A percentile compares a stretch with the other conserved stretches of the same genome.
Evolutionary conservation across 2,329 filamentous ascomycete species (phyloP).

Genomic region (Cadophora sp.): DNA sequence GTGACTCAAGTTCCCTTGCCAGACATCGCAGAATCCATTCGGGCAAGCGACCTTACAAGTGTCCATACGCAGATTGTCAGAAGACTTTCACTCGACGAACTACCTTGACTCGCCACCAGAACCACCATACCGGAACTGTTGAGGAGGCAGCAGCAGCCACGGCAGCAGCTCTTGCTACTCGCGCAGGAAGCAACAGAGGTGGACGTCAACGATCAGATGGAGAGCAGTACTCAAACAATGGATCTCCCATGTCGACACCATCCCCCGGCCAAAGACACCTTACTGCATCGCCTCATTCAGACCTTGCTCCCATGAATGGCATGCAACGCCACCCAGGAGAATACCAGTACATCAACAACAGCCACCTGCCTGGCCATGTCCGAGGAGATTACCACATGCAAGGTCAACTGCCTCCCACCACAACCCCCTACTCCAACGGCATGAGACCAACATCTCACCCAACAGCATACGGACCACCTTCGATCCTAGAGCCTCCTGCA

Average conservation of each 20-base stretch:
- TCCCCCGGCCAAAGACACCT: constrained; percentile 81
- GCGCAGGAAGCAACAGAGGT: constrained; percentile 45
- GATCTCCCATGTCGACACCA: constrained; percentile 78
- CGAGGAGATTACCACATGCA: constrained; percentile 62
- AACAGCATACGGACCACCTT: constrained; percentile 79
- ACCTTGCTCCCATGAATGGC: constrained; percentile 72
- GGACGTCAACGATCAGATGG: constrained; percentile 70
- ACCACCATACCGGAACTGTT: constrained; percentile 92
- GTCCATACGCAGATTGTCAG: constrained; percentile 95
- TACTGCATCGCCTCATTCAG: constrained; percentile 80
- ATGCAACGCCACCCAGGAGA: constrained; percentile 62
- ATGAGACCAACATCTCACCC: constrained; percentile 85
- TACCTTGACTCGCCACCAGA: constrained; percentile 93
- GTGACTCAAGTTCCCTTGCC: constrained; percentile 92
- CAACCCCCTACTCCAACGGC: constrained; percentile 61
- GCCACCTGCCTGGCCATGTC: constrained; percentile 82
- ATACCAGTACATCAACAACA: constrained; percentile 79
- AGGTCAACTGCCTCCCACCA: constrained; percentile 65
- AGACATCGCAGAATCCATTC: constrained; percentile 94
- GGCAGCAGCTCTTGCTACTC: constrained; percentile 77
- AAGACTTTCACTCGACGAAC: constrained; percentile 98
- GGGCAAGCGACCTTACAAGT: constrained; percentile 95
- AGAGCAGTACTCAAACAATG: constrained; percentile 73
- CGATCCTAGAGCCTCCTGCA: constrained; percentile 76
- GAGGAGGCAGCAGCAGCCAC: constrained; percentile 92